Conservation (phyloP, 2,329 filamentous ascomycete genomes). For the Arthrobotrys pseudoclavata region DNA sequence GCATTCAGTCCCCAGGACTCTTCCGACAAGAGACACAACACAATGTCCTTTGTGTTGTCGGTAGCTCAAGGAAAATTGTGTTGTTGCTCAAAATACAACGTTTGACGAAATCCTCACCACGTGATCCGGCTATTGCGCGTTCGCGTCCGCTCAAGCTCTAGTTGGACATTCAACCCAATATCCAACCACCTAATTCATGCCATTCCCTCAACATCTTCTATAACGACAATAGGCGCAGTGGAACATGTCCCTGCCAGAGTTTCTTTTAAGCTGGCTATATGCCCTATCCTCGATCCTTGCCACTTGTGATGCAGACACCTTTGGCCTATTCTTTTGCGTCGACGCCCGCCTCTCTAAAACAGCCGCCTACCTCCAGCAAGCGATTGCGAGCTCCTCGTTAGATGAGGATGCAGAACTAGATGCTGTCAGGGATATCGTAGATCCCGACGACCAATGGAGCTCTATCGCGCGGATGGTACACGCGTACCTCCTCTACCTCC, state of each 20-base stretch:
- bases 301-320: constrained; percentile 24
- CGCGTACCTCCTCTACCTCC: constrained; percentile 53
- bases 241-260: constrained; percentile 10
- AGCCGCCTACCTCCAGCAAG: constrained; percentile 31
- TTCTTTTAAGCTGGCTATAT: constrained; percentile 41
- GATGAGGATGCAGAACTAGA: constrained; percentile 44
- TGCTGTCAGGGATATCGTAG: constrained; percentile 34
- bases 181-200: background rate
- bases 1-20: too few relatives aligned
- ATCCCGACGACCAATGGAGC: constrained; percentile 57
- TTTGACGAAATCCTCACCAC: background rate
- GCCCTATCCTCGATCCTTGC: constrained; percentile 40
- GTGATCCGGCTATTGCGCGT: constrained; percentile 12
- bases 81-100: constrained; percentile 6
- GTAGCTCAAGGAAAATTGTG: background rate
- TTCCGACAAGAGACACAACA: too few relatives aligned
- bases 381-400: background rate
- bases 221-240: background rate
- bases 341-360: constrained; percentile 41
- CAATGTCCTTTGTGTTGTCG: background rate
- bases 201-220: background rate
- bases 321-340: constrained; percentile 50
- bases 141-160: background rate
- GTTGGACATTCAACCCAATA: background rate
- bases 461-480: constrained; percentile 50